A percentile compares a stretch with the other conserved stretches of the same genome.
Evolutionary conservation across 305 asterid genomes (phyloP).

Genomic region (Plantago coronopus): DNA sequence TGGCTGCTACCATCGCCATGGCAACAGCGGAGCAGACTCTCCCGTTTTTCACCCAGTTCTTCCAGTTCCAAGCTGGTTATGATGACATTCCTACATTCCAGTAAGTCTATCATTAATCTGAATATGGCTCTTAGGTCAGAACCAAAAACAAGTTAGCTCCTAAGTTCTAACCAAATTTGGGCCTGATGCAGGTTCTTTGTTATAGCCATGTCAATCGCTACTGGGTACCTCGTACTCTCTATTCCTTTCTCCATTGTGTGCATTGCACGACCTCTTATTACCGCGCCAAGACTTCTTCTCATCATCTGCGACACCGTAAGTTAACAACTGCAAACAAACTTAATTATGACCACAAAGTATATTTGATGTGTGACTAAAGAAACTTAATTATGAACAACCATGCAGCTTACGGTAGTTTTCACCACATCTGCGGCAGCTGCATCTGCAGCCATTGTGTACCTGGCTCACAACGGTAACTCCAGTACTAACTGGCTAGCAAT

Average conservation of each 20-base stretch:
- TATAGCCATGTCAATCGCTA: constrained; percentile 32
- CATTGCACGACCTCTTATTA: constrained; percentile 49
- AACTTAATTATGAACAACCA: neutral
- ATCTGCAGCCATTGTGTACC: constrained; percentile 40
- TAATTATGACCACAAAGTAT: neutral
- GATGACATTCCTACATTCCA: constrained; percentile 72
- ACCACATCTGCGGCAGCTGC: constrained; percentile 34
- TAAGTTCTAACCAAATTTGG: no score
- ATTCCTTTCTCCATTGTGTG: constrained; percentile 47
- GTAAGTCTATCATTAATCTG: no score
- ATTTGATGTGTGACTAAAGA: no score
- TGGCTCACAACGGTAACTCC: constrained; percentile 44
- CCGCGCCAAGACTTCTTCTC: constrained; percentile 50
- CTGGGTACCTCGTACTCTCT: constrained; percentile 46
- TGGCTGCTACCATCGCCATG: constrained; percentile 65
- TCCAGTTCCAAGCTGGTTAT: constrained; percentile 80
- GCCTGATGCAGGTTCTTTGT: constrained; percentile 39
- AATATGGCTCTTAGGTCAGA: no score
- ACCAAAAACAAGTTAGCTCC: no score
- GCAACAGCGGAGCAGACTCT: constrained; percentile 71
- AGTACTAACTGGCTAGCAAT: constrained; percentile 40
- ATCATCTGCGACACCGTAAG: constrained; percentile 64
- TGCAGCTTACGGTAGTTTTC: constrained; percentile 28
- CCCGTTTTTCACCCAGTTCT: constrained; percentile 87
- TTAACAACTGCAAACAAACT: neutral